phyloP scores from a whole-genome alignment of 1,139 yeast species.

The Kodamaea plutei region DNA sequence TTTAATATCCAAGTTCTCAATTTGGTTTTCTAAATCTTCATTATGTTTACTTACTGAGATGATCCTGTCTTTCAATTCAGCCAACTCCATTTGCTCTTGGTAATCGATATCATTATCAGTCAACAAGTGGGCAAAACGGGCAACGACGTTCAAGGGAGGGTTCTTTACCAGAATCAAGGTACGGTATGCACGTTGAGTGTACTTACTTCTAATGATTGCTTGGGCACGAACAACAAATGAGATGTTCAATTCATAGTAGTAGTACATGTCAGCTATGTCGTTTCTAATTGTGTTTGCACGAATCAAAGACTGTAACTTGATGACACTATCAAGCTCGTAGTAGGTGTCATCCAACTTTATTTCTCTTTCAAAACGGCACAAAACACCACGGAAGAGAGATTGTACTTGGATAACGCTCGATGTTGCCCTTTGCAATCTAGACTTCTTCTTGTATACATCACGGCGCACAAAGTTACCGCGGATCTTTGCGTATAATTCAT shows the following conservation, averaged over 20 bases:
- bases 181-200: slow-evolving; percentile 70
- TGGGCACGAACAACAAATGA: slow-evolving; percentile 67
- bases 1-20: slow-evolving; percentile 79
- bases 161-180: slow-evolving; percentile 63
- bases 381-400: slow-evolving; percentile 43
- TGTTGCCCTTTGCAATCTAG: slow-evolving; percentile 15
- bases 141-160: slow-evolving; percentile 76
- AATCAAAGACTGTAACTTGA: slow-evolving; percentile 45
- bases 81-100: slow-evolving; percentile 70
- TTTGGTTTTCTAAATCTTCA: slow-evolving; percentile 65
- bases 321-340: slow-evolving; percentile 35
- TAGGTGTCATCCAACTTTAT: slow-evolving; percentile 51
- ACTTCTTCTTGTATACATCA: slow-evolving; percentile 19
- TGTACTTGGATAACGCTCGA: slow-evolving; percentile 28
- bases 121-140: slow-evolving; percentile 70
- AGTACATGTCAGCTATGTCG: slow-evolving; percentile 34
- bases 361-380: slow-evolving; percentile 49
- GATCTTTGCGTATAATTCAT: slow-evolving; percentile 38
- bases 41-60: slow-evolving; percentile 59
- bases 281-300: slow-evolving; percentile 45
- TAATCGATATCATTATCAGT: slow-evolving; percentile 74
- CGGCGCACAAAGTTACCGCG: slow-evolving; percentile 43
- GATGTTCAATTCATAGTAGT: slow-evolving; percentile 53
- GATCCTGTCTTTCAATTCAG: slow-evolving; percentile 63
- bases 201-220: slow-evolving; percentile 63